Base-by-base conservation (phyloP, 2,329 filamentous ascomycete species). In the Sphaceloma murrayae region DNA sequence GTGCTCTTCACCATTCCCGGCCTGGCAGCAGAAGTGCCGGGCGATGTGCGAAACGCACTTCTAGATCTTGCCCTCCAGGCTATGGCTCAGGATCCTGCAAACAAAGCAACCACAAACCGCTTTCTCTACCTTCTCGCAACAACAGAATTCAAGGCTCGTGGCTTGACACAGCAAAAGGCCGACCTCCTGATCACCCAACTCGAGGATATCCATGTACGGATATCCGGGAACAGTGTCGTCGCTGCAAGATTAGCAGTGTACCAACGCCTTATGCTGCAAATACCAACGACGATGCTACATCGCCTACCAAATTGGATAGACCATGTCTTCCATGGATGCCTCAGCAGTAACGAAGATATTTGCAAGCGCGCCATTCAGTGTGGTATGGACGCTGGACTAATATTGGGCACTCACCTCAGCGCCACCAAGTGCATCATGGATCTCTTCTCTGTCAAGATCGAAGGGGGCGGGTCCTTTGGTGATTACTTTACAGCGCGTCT, bases 181-280 rank as follows among this genome's bases (percentile, higher is more conserved):
- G 77, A 78, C 22, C 78, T 78, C 27, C 67, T 95, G 9, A 68
- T 98, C 8, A 67, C 73, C 1, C 75, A 78, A 0, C 65, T 96
- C 5, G 77, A 84, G 57, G 75, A 73, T 5, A 77, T 95, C 26
- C 81, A 86, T 45, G 71, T 82, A 2, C 75, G 82, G 43, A 66
- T 89, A 31, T 80, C 74, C 48, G 87, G 88, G 13, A 94, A 87
- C 57, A 86, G 82, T 48, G 83, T 94, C 27, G 67, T 87, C 29
- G 78, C 81, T 53, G 80, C 82, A 47, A 78, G 89, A 11, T 70
- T 94, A 8, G 69, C 78, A 34, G 81, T 94, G 42, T 95, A 94
- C 58, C 77, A 78, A 50, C 80, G 78, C 44, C 68, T 98, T 2
- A 63, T 94, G 17, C 74, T 75, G 48, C 84, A 93, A 62, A 75